Evolutionary conservation across 768 basidiomycete species (phyloP).

Genomic region (Kwoniella botswanensis): DNA sequence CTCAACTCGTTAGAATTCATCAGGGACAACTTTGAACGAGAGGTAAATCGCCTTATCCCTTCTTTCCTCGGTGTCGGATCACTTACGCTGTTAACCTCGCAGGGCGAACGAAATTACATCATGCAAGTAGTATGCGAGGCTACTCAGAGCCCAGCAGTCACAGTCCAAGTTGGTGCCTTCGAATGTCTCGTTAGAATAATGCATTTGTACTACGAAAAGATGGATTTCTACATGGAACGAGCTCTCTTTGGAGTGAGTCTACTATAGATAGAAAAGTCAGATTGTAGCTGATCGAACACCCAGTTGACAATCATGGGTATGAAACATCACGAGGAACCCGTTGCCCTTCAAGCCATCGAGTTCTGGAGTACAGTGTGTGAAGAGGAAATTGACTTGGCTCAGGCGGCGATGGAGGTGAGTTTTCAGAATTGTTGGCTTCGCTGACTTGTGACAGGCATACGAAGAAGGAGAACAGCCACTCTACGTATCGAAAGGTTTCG

Average conservation of each 20-base stretch:
- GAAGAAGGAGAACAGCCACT: constrained; percentile 79
- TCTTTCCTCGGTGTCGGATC: not conserved
- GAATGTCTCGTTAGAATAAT: constrained; percentile 95
- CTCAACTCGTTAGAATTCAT: constrained; percentile 97
- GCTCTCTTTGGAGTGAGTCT: constrained; percentile 88
- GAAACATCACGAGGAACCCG: constrained; percentile 87
- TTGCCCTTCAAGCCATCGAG: constrained; percentile 94
- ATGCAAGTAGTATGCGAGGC: constrained; percentile 99
- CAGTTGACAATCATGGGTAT: constrained; percentile 90
- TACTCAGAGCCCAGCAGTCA: constrained; percentile 77
- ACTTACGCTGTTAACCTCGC: constrained; percentile 21
- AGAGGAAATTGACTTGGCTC: constrained; percentile 88
- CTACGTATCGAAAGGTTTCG: constrained; percentile 85
- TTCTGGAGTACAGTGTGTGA: constrained; percentile 99
- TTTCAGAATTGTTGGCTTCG: not conserved
- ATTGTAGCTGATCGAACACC: not conserved
- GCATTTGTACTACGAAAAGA: constrained; percentile 98
- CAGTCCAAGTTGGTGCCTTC: constrained; percentile 94
- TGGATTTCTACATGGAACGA: constrained; percentile 99
- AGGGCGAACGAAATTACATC: constrained; percentile 99
- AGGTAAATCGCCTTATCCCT: constrained; percentile 66
- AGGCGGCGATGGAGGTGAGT: constrained; percentile 86
- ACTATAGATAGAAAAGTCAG: constrained; percentile 59
- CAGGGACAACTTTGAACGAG: constrained; percentile 95
- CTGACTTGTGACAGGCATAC: constrained; percentile 67